Base-by-base conservation (phyloP, 306 rosid species). In the Gastrolobium bilobum region DNA sequence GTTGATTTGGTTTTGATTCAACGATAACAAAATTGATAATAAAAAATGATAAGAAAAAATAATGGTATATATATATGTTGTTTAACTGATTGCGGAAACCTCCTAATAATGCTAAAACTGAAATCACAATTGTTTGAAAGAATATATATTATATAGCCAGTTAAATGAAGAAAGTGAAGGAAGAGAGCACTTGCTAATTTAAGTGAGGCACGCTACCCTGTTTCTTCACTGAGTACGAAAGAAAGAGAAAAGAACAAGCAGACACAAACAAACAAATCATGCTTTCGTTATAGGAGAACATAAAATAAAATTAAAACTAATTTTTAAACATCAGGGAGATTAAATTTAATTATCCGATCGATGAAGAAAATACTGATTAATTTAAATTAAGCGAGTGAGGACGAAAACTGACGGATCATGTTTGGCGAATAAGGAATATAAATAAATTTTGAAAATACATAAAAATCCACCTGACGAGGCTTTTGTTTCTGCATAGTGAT, bases 401-500 rank as follows among this genome's bases (percentile, higher is more conserved):
- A 43, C 2, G 7, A 65, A 42, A 10, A 65, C 26, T 20, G 4
- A 42, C 40, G 1, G 14, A 26, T 63, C 2, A 39, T 15, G 14
- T 4, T 0, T 20, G 26, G 26, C 26, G 26, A 20, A 20, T 1
- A 47, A 75, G 42, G 5, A 33, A 35, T 3, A 20, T 1, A 48
- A 30, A 0, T 46, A 68, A 56, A 68, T 6, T 39, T 42, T 3
- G 38, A 30, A 58, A 34, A 20, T 15, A n/a, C 6, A 79, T 39
- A 2, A 13, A 43, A 59, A 44, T n/a, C 9, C 56, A 84, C 88
- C 84, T 83, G 69, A 59, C 54, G 56, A 48, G 39, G 54, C 3
- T 67, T 76, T 76, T 84, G 84, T 31, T 87, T 78, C 42, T 84
- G 88, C 78, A 84, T 59, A 65, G 78, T 57, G 26, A 84, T 46